Evolutionary conservation across 345 rosid species (phyloP).

Genomic region (Brassica napus): Da-Ae NC_063439.1:18243001-18243500

Average conservation of each 20-base stretch:
- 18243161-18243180: not conserved
- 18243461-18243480: not conserved
- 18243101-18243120: conserved; percentile 5
- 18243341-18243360: not conserved
- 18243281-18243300: conserved; percentile 3
- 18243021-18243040: conserved; percentile 11
- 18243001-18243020: conserved; percentile 24
- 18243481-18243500: not conserved
- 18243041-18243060: conserved; percentile 20
- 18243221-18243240: conserved; percentile 1
- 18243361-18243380: not conserved
- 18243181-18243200: too few species aligned
- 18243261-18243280: conserved; percentile 21
- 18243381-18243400: not conserved
- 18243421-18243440: conserved; percentile 19
- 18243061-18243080: conserved; percentile 16
- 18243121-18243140: not conserved
- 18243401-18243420: conserved; percentile 19
- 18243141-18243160: not conserved
- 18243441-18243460: conserved; percentile 20
- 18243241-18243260: conserved; percentile 27
- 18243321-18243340: conserved; percentile 14
- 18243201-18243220: conserved; percentile 5
- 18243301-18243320: not conserved
- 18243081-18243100: conserved; percentile 1